These are phyloP conservation scores for Xylaria sp. DNA, from an alignment of 2,329 filamentous ascomycete genomes.

Conservation along the genomic window DNA sequence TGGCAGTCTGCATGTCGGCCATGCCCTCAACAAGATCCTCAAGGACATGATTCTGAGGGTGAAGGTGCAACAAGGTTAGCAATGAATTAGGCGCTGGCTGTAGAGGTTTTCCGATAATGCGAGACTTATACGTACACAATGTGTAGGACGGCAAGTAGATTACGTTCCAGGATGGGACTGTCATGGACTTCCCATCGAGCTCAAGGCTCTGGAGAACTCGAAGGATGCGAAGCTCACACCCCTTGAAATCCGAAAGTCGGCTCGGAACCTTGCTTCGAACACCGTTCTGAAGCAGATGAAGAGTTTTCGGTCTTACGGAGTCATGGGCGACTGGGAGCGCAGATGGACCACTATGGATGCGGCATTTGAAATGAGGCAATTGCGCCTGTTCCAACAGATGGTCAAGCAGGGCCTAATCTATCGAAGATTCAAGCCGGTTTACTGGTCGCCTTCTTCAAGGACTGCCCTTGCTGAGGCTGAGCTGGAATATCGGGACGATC, in stretches of 20 bases:
- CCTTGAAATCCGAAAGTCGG: slow-evolving; percentile 64
- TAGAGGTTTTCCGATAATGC: slow-evolving; percentile 1
- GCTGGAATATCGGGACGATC: slow-evolving; percentile 78
- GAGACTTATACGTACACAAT: slow-evolving; percentile 14
- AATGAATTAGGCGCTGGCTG: not conserved
- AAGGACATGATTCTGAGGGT: slow-evolving; percentile 91
- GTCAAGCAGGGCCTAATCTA: slow-evolving; percentile 75
- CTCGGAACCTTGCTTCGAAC: slow-evolving; percentile 65
- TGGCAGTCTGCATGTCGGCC: slow-evolving; percentile 85
- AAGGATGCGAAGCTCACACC: slow-evolving; percentile 48
- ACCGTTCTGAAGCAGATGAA: slow-evolving; percentile 75
- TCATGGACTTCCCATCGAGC: slow-evolving; percentile 93
- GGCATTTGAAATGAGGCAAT: slow-evolving; percentile 73
- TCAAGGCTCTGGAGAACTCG: slow-evolving; percentile 77
- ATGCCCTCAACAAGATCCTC: slow-evolving; percentile 94
- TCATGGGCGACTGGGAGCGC: slow-evolving; percentile 80
- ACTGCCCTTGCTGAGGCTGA: slow-evolving; percentile 85
- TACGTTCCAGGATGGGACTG: slow-evolving; percentile 98
- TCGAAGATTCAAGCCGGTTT: slow-evolving; percentile 78
- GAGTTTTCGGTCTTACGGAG: slow-evolving; percentile 71
- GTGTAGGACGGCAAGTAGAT: slow-evolving; percentile 64
- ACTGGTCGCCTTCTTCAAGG: slow-evolving; percentile 80
- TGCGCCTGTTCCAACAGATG: slow-evolving; percentile 76
- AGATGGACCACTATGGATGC: slow-evolving; percentile 80
- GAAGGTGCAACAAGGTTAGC: slow-evolving; percentile 69